Conservation (phyloP, 768 basidiomycete species). For the Tubosaeta sp. region DNA sequence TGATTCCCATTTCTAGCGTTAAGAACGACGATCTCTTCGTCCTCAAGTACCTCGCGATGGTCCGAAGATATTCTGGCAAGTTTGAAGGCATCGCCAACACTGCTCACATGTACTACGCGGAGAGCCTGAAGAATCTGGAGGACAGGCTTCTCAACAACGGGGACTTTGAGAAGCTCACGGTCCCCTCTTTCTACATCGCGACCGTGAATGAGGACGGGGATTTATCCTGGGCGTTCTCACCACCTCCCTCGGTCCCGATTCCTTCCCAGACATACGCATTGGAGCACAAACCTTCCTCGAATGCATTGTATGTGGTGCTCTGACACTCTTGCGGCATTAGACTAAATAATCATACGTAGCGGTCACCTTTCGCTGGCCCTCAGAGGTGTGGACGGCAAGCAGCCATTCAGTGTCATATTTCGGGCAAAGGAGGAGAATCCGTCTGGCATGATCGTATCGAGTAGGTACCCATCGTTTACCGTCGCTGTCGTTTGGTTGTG, state of each 20-base stretch:
- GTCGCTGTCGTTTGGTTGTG: too few species aligned
- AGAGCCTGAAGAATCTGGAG: background rate
- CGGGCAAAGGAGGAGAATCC: too few species aligned
- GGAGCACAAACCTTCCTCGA: too few species aligned
- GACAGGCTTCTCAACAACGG: background rate
- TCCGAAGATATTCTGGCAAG: background rate
- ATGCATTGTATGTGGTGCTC: too few species aligned
- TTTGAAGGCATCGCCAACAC: background rate
- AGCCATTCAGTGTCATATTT: background rate
- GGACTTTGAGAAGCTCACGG: background rate
- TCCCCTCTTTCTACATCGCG: background rate
- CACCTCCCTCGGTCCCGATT: background rate
- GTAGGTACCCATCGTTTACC: too few species aligned
- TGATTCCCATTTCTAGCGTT: background rate
- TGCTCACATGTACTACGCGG: background rate
- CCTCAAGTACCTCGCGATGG: background rate
- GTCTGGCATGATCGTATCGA: too few species aligned
- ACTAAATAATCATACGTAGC: too few species aligned
- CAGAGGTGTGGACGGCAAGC: background rate
- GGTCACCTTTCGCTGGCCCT: too few species aligned
- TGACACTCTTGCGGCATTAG: too few species aligned
- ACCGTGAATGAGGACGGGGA: background rate
- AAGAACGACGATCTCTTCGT: background rate
- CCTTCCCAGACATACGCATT: too few species aligned
- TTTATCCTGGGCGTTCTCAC: background rate